A percentile compares a stretch with the other conserved stretches of the same genome.
These are phyloP conservation scores for Phytophthora nicotianae DNA, from an alignment of 352 stramenopile species.

Conservation along the genomic window DNA sequence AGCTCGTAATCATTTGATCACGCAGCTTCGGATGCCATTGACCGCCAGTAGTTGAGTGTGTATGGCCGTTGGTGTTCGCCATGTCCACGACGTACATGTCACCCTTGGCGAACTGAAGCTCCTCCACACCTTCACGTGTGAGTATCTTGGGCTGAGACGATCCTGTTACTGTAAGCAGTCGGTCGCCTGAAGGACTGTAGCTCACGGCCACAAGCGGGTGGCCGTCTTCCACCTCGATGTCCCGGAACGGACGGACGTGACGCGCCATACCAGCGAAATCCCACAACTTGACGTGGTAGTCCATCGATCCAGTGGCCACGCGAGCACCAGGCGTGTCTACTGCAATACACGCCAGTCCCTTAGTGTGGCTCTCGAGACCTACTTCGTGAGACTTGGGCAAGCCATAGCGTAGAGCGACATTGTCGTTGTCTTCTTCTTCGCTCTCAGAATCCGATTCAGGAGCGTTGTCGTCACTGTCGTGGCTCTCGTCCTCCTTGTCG, in stretches of 20 bases:
- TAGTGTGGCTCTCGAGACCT: slow-evolving; percentile 57
- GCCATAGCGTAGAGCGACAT: slow-evolving; percentile 70
- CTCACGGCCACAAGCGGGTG: slow-evolving; percentile 78
- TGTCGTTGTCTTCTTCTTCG: slow-evolving; percentile 42
- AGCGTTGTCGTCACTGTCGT: slow-evolving; percentile 16
- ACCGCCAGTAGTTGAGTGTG: slow-evolving; percentile 70
- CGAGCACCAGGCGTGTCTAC: slow-evolving; percentile 71
- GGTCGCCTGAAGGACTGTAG: slow-evolving; percentile 83
- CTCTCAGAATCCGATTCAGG: slow-evolving; percentile 33
- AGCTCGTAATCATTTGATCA: slow-evolving; percentile 83
- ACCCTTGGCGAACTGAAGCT: slow-evolving; percentile 81
- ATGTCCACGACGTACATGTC: slow-evolving; percentile 91
- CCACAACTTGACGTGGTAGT: slow-evolving; percentile 88
- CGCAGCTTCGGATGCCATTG: slow-evolving; percentile 71
- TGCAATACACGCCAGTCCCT: slow-evolving; percentile 70
- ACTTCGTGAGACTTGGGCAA: slow-evolving; percentile 79
- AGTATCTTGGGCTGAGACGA: slow-evolving; percentile 83
- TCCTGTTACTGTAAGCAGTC: slow-evolving; percentile 67
- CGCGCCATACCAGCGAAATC: slow-evolving; percentile 88
- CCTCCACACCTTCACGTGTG: slow-evolving; percentile 76
- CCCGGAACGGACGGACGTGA: slow-evolving; percentile 78
- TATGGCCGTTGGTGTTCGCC: slow-evolving; percentile 84
- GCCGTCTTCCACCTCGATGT: slow-evolving; percentile 81
- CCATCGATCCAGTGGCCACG: slow-evolving; percentile 79
- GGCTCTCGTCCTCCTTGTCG: slow-evolving; percentile 3